Evolutionary conservation across 768 basidiomycete species (phyloP).

Genomic region (Agaricus blazei): DNA sequence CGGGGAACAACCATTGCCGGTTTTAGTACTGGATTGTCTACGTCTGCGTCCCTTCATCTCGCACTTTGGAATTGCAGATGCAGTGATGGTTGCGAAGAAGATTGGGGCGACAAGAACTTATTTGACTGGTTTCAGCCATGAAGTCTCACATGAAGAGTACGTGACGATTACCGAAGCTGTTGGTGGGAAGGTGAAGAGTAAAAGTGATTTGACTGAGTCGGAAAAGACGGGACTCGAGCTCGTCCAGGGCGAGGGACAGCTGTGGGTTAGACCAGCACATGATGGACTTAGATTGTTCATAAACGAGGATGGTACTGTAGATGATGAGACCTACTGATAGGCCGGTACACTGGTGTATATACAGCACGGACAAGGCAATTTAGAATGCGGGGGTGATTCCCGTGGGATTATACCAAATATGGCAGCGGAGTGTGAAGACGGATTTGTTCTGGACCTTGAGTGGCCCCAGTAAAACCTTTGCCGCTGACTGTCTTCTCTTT

Average conservation of each 20-base stretch:
- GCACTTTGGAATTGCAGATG: slow-evolving; percentile 70
- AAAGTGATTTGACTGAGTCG: slow-evolving; percentile 20
- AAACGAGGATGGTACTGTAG: slow-evolving; percentile 30
- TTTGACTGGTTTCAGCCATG: slow-evolving; percentile 71
- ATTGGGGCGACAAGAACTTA: slow-evolving; percentile 63
- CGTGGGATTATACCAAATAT: neutral
- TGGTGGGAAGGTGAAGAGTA: slow-evolving; percentile 29
- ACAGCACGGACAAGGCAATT: too few relatives aligned
- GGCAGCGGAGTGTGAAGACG: slow-evolving; percentile 5
- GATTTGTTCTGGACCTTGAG: neutral
- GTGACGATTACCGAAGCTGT: slow-evolving; percentile 54
- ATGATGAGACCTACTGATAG: slow-evolving; percentile 45
- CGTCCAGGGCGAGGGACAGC: slow-evolving; percentile 38
- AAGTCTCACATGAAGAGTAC: slow-evolving; percentile 76
- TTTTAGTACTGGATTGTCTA: slow-evolving; percentile 77
- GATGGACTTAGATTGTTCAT: slow-evolving; percentile 66
- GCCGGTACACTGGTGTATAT: neutral
- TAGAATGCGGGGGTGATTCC: too few relatives aligned
- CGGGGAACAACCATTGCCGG: slow-evolving; percentile 29
- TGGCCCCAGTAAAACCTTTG: neutral
- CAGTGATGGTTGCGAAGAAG: slow-evolving; percentile 49
- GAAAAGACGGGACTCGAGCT: slow-evolving; percentile 40
- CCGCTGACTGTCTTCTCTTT: neutral
- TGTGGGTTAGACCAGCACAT: slow-evolving; percentile 70
- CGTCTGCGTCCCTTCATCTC: slow-evolving; percentile 63